Conservation (phyloP, 1,284 basidiomycete species). For the Leccinum fuscescens region DNA sequence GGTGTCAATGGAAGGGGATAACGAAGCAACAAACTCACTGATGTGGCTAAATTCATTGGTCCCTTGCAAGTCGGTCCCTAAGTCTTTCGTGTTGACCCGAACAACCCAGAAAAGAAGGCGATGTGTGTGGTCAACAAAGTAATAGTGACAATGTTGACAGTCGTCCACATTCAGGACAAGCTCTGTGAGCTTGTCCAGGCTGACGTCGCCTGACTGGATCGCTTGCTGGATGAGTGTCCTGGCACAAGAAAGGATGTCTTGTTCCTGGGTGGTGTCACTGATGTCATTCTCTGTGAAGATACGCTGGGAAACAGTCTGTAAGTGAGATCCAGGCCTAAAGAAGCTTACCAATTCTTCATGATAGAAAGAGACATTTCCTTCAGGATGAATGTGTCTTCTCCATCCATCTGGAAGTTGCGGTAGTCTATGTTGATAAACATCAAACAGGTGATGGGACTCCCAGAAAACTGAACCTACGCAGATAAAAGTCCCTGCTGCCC, state of each 20-base stretch:
- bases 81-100: not conserved
- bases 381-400: conserved; percentile 20
- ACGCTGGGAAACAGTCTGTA: conserved; percentile 10
- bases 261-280: not conserved
- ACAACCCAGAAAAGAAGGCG: conserved; percentile 25
- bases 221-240: conserved; percentile 7
- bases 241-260: conserved; percentile 4
- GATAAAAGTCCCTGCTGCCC: conserved; percentile 16
- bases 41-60: conserved; percentile 10
- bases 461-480: conserved; percentile 5
- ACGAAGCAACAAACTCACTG: conserved; percentile 10
- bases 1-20: conserved; percentile 1
- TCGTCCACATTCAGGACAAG: conserved; percentile 19
- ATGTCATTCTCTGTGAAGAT: conserved; percentile 23
- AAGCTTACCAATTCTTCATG: conserved; percentile 15
- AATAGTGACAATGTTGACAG: conserved; percentile 8
- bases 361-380: conserved; percentile 16
- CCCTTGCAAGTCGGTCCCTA: conserved; percentile 9
- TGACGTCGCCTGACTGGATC: not conserved
- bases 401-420: conserved; percentile 1
- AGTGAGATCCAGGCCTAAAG: not conserved
- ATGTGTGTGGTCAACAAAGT: conserved; percentile 21
- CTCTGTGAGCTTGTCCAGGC: conserved; percentile 16
- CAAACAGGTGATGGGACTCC: not conserved
- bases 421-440: conserved; percentile 7